Evolutionary conservation across 371 early-diverging fungal genomes (phyloP), one percentile per base, ranked within the genome.

Genomic region (Rhizopus stolonifer): DNA sequence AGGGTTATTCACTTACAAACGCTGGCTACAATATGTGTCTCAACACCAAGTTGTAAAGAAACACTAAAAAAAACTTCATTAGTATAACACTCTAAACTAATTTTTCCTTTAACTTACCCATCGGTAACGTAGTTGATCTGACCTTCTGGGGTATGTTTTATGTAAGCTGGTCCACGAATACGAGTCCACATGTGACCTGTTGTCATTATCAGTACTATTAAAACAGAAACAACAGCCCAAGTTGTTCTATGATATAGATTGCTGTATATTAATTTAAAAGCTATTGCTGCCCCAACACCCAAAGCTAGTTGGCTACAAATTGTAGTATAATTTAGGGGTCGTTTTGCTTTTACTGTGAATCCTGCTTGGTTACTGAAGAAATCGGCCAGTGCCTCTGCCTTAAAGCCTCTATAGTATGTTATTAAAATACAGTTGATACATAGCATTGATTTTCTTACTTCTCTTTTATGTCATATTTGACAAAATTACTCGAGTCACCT

Each of bases 121-220:
- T 58, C 43, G 21, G 89, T 87, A 52, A 92, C 70, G 36, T 87
- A 81, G 31, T 81, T 83, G 24, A 85, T 64, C 38, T 79, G 62
- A 15, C 89, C 89, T 39, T 83, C 68, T 8, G 72, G 65, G 33
- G 72, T 72, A 8, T 79, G 81, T 22, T 79, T 70, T 24, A 84
- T 55, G 49, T 80, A 91, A 15, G 89, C 89, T 2, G 94, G 85
- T 10, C 72, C 72, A 24, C 92, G 87, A 64, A 94, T 94, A 51
- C 80, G 80, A 66, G 92, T 92, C 91, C 91, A 94, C 94, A 94
- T 94, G 60, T 84, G 84, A 33, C 93, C 94, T 11, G 88, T 85
- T 29, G 81, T 88, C 84, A 92, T 88, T 44, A 83, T 59, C 23
- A 90, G 65, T 40, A 88, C 85, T n/a, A 74, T 70, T 22, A 82